phyloP scores from a whole-genome alignment of 352 stramenopile genomes.

The Pythium coloratum region DNA sequence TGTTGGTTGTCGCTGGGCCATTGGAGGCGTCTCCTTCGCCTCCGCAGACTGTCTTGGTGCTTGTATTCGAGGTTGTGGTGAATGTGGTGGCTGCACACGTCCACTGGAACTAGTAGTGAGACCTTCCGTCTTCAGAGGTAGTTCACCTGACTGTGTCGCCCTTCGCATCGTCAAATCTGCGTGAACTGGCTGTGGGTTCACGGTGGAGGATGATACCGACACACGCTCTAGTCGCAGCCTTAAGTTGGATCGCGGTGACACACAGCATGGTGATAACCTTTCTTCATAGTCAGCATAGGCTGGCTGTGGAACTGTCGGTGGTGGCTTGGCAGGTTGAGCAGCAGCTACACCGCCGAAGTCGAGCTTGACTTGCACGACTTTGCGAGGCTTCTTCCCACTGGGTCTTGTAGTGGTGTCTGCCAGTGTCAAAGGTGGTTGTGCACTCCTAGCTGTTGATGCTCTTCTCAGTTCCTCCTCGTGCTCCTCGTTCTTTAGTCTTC shows the following conservation, averaged over 20 bases:
- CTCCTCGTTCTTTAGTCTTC: not conserved
- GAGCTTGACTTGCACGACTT: slow-evolving; percentile 51
- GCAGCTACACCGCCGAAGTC: not conserved
- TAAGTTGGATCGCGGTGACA: not conserved
- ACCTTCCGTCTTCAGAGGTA: not conserved
- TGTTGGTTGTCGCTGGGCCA: not conserved
- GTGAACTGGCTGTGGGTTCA: not conserved
- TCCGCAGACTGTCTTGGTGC: not conserved
- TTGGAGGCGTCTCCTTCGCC: not conserved
- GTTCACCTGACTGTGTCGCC: not conserved
- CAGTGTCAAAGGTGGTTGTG: not conserved
- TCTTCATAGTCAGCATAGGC: not conserved
- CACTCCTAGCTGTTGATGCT: not conserved
- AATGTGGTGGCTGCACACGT: not conserved
- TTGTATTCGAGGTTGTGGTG: not conserved
- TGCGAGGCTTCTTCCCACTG: slow-evolving; percentile 21
- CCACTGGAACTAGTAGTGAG: not conserved
- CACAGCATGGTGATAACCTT: not conserved
- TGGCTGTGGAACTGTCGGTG: not conserved
- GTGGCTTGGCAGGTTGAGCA: too few species aligned
- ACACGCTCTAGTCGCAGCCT: not conserved
- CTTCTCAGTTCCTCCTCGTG: not conserved
- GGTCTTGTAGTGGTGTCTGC: not conserved
- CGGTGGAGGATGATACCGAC: not conserved
- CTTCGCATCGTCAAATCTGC: not conserved